These are phyloP conservation scores for Fusarium sp. DNA, from an alignment of 2,329 filamentous ascomycete genomes.

Conservation along the genomic window DNA sequence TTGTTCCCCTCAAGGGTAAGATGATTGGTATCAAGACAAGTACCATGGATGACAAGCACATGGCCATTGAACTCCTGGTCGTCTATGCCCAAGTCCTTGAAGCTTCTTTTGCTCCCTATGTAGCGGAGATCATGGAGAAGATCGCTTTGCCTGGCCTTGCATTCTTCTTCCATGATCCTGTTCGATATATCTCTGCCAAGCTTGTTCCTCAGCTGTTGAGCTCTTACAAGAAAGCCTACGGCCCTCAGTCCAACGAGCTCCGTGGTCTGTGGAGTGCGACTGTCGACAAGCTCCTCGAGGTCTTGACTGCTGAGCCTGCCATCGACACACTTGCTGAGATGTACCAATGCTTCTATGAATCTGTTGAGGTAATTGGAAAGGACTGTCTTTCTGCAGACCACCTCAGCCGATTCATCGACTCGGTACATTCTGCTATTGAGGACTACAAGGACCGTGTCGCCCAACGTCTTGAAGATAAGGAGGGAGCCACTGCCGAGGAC, in stretches of 20 bases:
- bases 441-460: conserved; percentile 92
- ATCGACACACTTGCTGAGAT: conserved; percentile 98
- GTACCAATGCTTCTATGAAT: conserved; percentile 99
- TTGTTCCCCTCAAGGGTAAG: conserved; percentile 96
- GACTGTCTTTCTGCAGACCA: conserved; percentile 81
- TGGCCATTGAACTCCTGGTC: conserved; percentile 98
- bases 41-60: conserved; percentile 97
- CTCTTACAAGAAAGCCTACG: conserved; percentile 93
- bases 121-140: conserved; percentile 93
- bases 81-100: conserved; percentile 98
- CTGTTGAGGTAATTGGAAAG: conserved; percentile 91
- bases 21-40: conserved; percentile 98
- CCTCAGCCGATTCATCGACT: conserved; percentile 88
- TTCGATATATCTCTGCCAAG: conserved; percentile 93
- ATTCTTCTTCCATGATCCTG: conserved; percentile 99
- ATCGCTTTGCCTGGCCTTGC: conserved; percentile 92
- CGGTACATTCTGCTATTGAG: conserved; percentile 84
- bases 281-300: conserved; percentile 90
- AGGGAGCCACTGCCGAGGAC: conserved; percentile 78
- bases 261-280: conserved; percentile 85
- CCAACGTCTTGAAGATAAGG: conserved; percentile 84
- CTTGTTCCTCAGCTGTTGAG: conserved; percentile 92
- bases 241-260: conserved; percentile 81
- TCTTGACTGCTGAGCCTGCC: conserved; percentile 90
- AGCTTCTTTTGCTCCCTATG: conserved; percentile 89